Conservation (phyloP, 2,329 filamentous ascomycete species). For the Cryphonectria japonica region DNA sequence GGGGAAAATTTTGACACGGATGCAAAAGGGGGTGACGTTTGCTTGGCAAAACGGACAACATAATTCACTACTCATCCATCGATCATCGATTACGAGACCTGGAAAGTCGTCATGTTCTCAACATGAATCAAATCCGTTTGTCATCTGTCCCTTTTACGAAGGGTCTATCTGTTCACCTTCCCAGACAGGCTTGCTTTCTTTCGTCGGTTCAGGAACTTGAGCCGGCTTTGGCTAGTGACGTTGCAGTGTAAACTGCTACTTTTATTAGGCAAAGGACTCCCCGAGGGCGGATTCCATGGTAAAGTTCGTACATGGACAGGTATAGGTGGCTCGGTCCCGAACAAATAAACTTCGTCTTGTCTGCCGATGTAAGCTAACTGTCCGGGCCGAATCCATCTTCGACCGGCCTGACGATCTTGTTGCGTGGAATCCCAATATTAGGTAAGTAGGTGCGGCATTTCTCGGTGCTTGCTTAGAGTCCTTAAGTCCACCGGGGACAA, state of each 20-base stretch:
- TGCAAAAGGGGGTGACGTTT: not conserved
- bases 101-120: not conserved
- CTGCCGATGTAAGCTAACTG: constrained; percentile 1
- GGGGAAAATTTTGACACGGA: not conserved
- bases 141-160: too few species aligned
- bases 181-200: not conserved
- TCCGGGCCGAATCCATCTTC: constrained; percentile 4
- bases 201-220: not conserved
- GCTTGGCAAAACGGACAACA: not conserved
- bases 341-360: constrained; percentile 1
- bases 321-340: not conserved
- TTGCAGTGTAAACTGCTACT: not conserved
- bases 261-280: not conserved
- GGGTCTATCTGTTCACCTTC: not conserved
- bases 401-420: not conserved
- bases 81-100: not conserved
- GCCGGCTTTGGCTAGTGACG: constrained; percentile 1
- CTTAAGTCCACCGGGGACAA: not conserved
- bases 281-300: not conserved
- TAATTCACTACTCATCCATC: not conserved
- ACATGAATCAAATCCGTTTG: not conserved
- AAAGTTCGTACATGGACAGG: not conserved
- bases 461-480: not conserved
- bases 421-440: not conserved
- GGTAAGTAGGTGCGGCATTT: not conserved